A percentile compares a stretch with the other conserved stretches of the same genome.
Evolutionary conservation across 345 rosid species (phyloP).

Genomic region (Litchi chinensis): DNA sequence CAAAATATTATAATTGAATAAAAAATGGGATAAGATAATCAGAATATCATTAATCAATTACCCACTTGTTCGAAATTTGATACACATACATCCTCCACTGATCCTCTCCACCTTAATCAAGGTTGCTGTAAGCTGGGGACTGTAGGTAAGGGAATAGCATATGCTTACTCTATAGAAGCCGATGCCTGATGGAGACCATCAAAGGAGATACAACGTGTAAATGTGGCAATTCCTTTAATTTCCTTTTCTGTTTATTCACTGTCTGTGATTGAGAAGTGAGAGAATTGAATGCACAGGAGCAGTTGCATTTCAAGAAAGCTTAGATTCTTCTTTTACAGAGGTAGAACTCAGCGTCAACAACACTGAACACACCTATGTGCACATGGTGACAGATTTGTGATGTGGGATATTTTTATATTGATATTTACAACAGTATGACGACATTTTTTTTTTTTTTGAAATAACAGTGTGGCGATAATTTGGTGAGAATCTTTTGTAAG

Average conservation of each 20-base stretch:
- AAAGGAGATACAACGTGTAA: constrained; percentile 17
- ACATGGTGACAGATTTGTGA: constrained; percentile 17
- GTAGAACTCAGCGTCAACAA: constrained; percentile 32
- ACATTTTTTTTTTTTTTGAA: background rate
- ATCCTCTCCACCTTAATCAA: background rate
- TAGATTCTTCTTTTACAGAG: constrained; percentile 33
- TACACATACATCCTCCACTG: background rate
- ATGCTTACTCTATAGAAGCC: constrained; percentile 27
- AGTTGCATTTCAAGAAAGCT: constrained; percentile 18
- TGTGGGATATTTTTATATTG: constrained; percentile 18
- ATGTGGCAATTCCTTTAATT: background rate
- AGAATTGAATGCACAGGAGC: constrained; percentile 8
- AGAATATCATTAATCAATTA: constrained; percentile 15
- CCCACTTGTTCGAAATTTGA: constrained; percentile 20
- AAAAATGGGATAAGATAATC: background rate
- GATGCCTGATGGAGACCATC: constrained; percentile 37
- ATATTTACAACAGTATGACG: background rate
- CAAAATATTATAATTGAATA: background rate
- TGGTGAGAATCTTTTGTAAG: constrained; percentile 19
- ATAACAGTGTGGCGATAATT: constrained; percentile 13
- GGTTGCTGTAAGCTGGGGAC: background rate
- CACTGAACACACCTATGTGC: constrained; percentile 12
- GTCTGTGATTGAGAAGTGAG: constrained; percentile 21
- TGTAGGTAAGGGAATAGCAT: constrained; percentile 33
- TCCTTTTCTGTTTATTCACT: constrained; percentile 21